These are phyloP conservation scores for Podospora appendiculata DNA, from an alignment of 495 filamentous ascomycete species.

Conservation along the genomic window DNA sequence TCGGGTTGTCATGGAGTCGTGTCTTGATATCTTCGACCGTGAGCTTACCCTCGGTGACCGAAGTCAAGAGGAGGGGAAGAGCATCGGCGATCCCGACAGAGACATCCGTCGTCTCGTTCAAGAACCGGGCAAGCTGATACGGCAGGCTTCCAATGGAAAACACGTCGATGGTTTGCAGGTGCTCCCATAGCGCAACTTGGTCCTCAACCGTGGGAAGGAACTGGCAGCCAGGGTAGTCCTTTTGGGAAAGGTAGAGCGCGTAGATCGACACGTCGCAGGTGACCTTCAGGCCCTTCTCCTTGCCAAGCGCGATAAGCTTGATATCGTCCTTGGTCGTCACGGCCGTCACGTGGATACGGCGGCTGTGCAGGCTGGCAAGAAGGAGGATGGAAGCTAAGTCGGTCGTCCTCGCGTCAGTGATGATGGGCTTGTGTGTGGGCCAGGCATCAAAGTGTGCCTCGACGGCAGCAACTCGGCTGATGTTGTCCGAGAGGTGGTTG, in stretches of 20 bases:
- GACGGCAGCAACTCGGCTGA: conserved; percentile 78
- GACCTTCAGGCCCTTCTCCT: conserved; percentile 75
- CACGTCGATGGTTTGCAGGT: conserved; percentile 69
- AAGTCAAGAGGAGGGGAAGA: conserved; percentile 70
- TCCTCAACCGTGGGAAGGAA: conserved; percentile 63
- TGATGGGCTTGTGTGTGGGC: conserved; percentile 74
- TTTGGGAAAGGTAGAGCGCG: conserved; percentile 68
- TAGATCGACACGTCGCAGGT: conserved; percentile 81
- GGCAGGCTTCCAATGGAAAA: conserved; percentile 80
- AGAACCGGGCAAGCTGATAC: conserved; percentile 61
- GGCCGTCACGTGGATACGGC: conserved; percentile 77
- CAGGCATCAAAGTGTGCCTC: conserved; percentile 75
- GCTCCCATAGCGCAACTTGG: conserved; percentile 72
- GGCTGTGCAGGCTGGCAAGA: conserved; percentile 72
- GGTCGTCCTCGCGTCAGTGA: conserved; percentile 79
- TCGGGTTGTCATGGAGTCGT: conserved; percentile 73
- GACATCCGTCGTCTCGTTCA: conserved; percentile 42
- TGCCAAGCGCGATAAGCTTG: conserved; percentile 68
- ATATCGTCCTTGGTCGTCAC: conserved; percentile 81
- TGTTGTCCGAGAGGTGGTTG: conserved; percentile 79
- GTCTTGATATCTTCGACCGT: conserved; percentile 65
- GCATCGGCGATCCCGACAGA: conserved; percentile 67
- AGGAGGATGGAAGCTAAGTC: conserved; percentile 75
- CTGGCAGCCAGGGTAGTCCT: conserved; percentile 63
- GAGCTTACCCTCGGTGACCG: conserved; percentile 66